phyloP scores from a whole-genome alignment of 2,329 filamentous ascomycete genomes.

The Aspergillus oerlinghausenensis region DNA sequence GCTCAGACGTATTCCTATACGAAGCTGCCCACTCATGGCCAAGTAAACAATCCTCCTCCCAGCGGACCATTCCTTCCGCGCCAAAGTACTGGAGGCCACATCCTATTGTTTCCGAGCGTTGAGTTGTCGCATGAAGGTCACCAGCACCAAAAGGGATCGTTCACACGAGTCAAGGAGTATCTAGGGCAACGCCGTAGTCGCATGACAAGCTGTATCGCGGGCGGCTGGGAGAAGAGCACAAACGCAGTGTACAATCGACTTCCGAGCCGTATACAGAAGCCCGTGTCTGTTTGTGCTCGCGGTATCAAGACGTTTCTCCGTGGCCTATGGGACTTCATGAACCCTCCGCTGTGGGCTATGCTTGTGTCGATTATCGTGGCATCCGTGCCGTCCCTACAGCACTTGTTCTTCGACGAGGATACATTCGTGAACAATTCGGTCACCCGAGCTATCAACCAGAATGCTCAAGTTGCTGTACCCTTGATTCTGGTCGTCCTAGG shows the following conservation, averaged over 20 bases:
- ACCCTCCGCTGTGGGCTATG: conserved; percentile 97
- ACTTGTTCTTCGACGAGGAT: conserved; percentile 79
- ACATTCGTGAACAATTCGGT: conserved; percentile 92
- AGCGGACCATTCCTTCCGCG: conserved; percentile 33
- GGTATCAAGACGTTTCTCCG: conserved; percentile 50
- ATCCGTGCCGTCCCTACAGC: conserved; percentile 76
- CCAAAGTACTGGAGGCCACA: conserved; percentile 48
- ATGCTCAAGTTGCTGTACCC: conserved; percentile 85
- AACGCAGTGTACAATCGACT: conserved; percentile 44
- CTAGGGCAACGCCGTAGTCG: conserved; percentile 16
- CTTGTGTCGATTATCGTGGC: conserved; percentile 84
- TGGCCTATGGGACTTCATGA: conserved; percentile 92
- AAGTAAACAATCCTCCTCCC: conserved; percentile 24
- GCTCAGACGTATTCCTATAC: conserved; percentile 30
- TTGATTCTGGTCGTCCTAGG: conserved; percentile 93
- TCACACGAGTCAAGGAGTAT: conserved; percentile 26
- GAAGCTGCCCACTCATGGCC: conserved; percentile 26
- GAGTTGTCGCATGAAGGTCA: conserved; percentile 26
- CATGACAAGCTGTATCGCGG: conserved; percentile 15
- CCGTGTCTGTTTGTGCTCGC: conserved; percentile 40
- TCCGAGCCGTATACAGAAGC: conserved; percentile 50
- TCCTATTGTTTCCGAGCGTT: conserved; percentile 54
- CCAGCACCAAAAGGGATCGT: conserved; percentile 22
- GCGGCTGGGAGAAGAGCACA: conserved; percentile 19
- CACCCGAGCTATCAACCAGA: conserved; percentile 79